Base-by-base conservation (phyloP, 495 filamentous ascomycete species). In the Hapsidospora chrysogenum region DNA sequence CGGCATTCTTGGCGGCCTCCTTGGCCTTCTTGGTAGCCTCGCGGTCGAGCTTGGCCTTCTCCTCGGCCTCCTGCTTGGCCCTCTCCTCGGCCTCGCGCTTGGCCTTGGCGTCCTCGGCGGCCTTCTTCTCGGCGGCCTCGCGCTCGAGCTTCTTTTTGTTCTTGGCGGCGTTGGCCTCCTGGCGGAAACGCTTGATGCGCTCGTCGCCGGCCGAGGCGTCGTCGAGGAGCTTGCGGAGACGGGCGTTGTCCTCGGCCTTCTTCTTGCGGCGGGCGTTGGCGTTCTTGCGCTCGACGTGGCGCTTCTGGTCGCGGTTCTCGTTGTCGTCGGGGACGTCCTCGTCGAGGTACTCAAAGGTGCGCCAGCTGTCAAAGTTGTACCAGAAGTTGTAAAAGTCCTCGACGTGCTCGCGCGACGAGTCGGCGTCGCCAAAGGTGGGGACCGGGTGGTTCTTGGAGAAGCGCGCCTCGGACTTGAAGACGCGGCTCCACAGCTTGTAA, bases 311-410 rank as follows among this genome's bases (percentile, higher is more conserved):
- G 55, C 89, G 83, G 70, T 85, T 92, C 65, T 95, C 89, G 61
- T 83, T 89, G 69, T 97, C 89, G 51, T 97, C 89, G 26, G 89
- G 89, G 13, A 97, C 86, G 49, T 97, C 89, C 65, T 96, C 89
- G 50, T 97, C 92, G 26, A 87, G 80, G 56, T 97, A 97, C 63
- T 97, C 89, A 55, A 97, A 97, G 17, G 80, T 74, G 32, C 89
- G 70, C 89, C 89, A 97, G 56, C 79, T 86, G 70, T 97, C 92
- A 48, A 97, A 89, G 66, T 85, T 85, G 69, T 94, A 97, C 79
- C 82, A 97, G 70, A 95, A 97, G 68, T 96, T 92, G 69, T 97
- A 97, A 66, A 97, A 97, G 37, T 62, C 60, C 50, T 95, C 82
- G 17, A 97, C 87, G 1, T 87, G 78, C 50, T 92, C 80, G 54